Percentiles rank a stretch among this genome's conserved stretches.
Conservation (phyloP, 2,329 filamentous ascomycete species). For the Penicillium aurantiogriseum region DNA sequence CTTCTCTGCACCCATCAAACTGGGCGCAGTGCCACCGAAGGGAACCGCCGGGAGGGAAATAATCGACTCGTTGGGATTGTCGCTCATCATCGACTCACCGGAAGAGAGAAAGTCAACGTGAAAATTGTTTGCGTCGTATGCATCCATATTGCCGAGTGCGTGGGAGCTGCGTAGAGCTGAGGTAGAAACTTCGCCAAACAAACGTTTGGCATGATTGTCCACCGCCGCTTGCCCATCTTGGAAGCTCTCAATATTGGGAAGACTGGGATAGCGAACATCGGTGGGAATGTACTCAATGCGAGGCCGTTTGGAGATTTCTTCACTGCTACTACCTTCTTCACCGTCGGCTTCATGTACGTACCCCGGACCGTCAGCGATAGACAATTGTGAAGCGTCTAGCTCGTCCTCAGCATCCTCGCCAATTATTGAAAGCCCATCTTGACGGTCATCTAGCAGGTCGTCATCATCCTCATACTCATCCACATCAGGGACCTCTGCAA, state of each 20-base stretch:
- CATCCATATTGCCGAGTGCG: constrained; percentile 39
- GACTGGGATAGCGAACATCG: constrained; percentile 44
- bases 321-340: constrained; percentile 34
- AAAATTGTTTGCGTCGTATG: constrained; percentile 34
- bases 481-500: constrained; percentile 55
- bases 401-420: constrained; percentile 43
- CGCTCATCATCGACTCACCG: constrained; percentile 42
- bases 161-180: constrained; percentile 56
- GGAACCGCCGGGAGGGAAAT: constrained; percentile 38
- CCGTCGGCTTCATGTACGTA: constrained; percentile 30
- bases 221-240: constrained; percentile 26
- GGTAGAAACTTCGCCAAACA: constrained; percentile 62
- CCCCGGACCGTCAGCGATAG: constrained; percentile 52
- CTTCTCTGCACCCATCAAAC: constrained; percentile 49
- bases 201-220: constrained; percentile 40
- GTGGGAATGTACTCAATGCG: constrained; percentile 32
- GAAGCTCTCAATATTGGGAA: constrained; percentile 42
- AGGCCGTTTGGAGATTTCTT: constrained; percentile 38
- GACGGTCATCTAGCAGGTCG: constrained; percentile 50
- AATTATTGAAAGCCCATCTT: constrained; percentile 36
- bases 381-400: constrained; percentile 62
- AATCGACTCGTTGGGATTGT: constrained; percentile 38
- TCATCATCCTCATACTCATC: constrained; percentile 64
- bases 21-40: constrained; percentile 42
- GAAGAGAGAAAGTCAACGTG: constrained; percentile 42